These are phyloP conservation scores for Heritiera littoralis DNA, from an alignment of 345 rosid genomes.

Conservation along the genomic window DNA sequence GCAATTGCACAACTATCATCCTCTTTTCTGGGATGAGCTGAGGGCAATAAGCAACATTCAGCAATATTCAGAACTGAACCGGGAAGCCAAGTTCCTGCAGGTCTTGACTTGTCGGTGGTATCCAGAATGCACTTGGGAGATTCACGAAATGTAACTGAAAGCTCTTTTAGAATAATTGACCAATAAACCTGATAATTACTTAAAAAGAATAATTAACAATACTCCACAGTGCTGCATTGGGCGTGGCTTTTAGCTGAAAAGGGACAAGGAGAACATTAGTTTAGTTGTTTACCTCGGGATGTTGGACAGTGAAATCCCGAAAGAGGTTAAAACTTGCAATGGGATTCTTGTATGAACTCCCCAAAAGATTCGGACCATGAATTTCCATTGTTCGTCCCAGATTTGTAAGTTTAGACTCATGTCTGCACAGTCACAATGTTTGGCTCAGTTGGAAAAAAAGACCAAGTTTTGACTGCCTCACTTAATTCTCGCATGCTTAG, in stretches of 20 bases:
- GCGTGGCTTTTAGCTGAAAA: background rate
- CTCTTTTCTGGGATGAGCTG: constrained; percentile 50
- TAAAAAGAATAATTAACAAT: background rate
- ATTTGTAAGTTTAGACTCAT: constrained; percentile 58
- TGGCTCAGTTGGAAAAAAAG: background rate
- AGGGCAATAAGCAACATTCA: constrained; percentile 74
- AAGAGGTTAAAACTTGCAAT: constrained; percentile 65
- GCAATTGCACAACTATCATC: constrained; percentile 63
- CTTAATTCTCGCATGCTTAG: background rate
- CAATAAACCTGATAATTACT: constrained; percentile 59
- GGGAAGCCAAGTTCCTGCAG: constrained; percentile 76
- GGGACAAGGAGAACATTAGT: background rate
- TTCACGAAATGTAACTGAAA: constrained; percentile 53
- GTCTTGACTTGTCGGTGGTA: constrained; percentile 48
- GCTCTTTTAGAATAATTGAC: constrained; percentile 64
- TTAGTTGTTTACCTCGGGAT: constrained; percentile 62
- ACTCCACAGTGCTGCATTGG: background rate
- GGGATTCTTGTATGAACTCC: constrained; percentile 72
- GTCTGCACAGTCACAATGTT: constrained; percentile 32
- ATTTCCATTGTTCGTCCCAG: constrained; percentile 72
- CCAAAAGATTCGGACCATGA: constrained; percentile 66
- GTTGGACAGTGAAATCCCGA: constrained; percentile 54
- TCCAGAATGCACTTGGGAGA: constrained; percentile 75
- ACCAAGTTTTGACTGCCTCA: background rate
- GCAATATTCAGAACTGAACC: constrained; percentile 71